A percentile compares a stretch with the other conserved stretches of the same genome.
Conservation (phyloP, 306 rosid species). For the Castanea mollissima region DNA sequence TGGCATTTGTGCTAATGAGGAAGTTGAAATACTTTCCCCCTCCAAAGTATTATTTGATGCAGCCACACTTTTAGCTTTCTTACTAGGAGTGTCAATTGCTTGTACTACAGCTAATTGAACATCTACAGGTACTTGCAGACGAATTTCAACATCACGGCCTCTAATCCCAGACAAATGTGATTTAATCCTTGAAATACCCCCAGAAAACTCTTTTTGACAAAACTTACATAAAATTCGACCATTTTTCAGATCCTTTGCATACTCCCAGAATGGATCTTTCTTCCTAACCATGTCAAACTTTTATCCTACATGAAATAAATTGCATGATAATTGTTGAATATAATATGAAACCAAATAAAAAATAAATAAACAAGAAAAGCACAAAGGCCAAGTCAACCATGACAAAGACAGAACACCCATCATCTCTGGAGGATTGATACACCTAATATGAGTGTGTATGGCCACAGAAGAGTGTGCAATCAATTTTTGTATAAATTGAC, state of each 20-base stretch:
- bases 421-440: no score
- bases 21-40: no score
- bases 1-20: neutral
- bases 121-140: neutral
- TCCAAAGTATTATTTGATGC: neutral
- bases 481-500: neutral
- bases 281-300: neutral
- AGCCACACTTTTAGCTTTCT: neutral
- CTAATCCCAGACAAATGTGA: neutral
- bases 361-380: neutral
- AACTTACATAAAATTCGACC: neutral
- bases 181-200: neutral
- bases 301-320: neutral
- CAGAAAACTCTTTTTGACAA: accelerated
- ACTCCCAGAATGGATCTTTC: neutral
- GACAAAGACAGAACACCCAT: neutral
- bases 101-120: neutral
- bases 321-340: neutral
- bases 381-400: neutral
- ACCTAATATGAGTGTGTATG: no score
- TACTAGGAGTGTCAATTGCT: neutral
- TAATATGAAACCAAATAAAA: neutral
- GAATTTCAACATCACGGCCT: neutral
- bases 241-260: neutral
- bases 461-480: no score